Evolutionary conservation across 1,284 basidiomycete genomes (phyloP).

Genomic region (Bjerkandera adusta): DNA sequence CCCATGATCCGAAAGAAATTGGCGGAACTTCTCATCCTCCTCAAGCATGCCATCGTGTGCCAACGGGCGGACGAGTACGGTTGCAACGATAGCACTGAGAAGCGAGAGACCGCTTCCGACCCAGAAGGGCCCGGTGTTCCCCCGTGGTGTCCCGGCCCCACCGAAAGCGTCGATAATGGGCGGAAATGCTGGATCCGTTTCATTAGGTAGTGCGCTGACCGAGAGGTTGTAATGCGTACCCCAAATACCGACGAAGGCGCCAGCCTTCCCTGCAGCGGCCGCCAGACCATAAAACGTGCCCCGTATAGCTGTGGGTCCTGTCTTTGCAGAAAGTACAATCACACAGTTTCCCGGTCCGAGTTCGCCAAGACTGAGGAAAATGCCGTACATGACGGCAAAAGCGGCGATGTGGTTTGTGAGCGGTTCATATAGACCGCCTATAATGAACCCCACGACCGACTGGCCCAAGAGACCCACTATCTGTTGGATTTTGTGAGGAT

Average conservation of each 20-base stretch:
- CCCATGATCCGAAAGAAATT: slow-evolving; percentile 73
- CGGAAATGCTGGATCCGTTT: slow-evolving; percentile 19
- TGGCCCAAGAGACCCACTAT: slow-evolving; percentile 71
- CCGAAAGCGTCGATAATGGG: slow-evolving; percentile 70
- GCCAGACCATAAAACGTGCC: slow-evolving; percentile 86
- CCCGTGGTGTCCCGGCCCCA: slow-evolving; percentile 43
- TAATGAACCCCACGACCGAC: slow-evolving; percentile 77
- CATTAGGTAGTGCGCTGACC: not conserved
- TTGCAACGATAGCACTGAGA: slow-evolving; percentile 72
- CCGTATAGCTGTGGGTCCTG: slow-evolving; percentile 80
- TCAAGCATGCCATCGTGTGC: slow-evolving; percentile 75
- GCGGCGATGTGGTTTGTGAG: slow-evolving; percentile 67
- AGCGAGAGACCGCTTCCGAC: slow-evolving; percentile 77
- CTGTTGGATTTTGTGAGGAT: slow-evolving; percentile 39
- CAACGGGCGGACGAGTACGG: slow-evolving; percentile 76
- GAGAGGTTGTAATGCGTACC: slow-evolving; percentile 40
- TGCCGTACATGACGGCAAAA: slow-evolving; percentile 87
- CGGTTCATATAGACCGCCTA: slow-evolving; percentile 74
- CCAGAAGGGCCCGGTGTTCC: slow-evolving; percentile 83
- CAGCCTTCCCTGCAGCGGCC: slow-evolving; percentile 89
- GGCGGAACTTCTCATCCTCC: slow-evolving; percentile 81
- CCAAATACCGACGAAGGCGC: slow-evolving; percentile 84
- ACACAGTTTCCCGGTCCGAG: slow-evolving; percentile 80
- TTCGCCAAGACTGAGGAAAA: slow-evolving; percentile 88
- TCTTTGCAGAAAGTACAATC: slow-evolving; percentile 80